Conservation (phyloP, 225 moss, liverwort and hornwort genomes). For the Pleurozium schreberi region DNA sequence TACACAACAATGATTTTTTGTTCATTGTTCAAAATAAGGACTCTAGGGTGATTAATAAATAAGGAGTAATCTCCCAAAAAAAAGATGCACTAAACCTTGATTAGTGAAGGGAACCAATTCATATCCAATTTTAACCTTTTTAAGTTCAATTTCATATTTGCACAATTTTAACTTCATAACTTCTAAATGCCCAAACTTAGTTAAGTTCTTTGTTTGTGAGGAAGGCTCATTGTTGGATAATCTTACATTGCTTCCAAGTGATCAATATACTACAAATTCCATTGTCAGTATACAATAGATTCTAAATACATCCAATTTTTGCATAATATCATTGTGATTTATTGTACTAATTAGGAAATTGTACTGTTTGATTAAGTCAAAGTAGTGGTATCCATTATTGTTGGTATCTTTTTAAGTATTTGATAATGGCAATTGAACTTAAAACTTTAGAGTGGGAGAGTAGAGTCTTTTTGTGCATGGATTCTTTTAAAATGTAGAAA, state of each 20-base stretch:
- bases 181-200: fast-evolving
- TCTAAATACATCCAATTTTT: not conserved
- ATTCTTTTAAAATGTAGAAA: not conserved
- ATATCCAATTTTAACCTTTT: not conserved
- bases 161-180: not conserved
- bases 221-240: not conserved
- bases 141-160: not conserved
- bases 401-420: not conserved
- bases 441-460: not conserved
- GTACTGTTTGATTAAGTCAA: not conserved
- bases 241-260: not conserved
- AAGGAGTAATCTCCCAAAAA: not conserved
- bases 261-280: not conserved
- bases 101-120: not conserved
- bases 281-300: not conserved
- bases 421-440: not conserved
- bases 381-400: not conserved
- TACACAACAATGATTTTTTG: fast-evolving
- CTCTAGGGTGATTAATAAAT: not conserved
- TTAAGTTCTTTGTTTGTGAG: not conserved
- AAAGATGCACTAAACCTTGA: too few species aligned
- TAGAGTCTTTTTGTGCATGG: not conserved
- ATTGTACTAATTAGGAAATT: not conserved
- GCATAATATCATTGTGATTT: not conserved
- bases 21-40: not conserved